These are phyloP conservation scores for Pseudotsuga menziesii DNA, from an alignment of 75 land plant genomes.

Conservation along the genomic window DNA sequence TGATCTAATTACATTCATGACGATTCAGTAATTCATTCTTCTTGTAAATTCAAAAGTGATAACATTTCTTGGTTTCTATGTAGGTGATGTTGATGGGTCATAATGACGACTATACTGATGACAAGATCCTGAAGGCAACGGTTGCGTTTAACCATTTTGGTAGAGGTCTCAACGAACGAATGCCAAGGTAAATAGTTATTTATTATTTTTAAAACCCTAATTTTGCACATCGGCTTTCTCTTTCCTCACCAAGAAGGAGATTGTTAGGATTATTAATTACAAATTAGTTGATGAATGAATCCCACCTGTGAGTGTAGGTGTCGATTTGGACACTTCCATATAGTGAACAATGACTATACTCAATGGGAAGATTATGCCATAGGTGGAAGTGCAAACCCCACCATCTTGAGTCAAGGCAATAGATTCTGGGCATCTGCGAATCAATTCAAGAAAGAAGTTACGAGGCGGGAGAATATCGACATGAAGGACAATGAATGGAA, in stretches of 20 bases:
- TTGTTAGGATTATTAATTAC: too few species aligned
- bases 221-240: too few species aligned
- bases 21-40: not conserved
- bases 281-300: too few species aligned
- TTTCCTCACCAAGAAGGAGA: too few species aligned
- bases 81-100: constrained; percentile 8
- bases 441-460: constrained; percentile 37
- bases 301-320: too few species aligned
- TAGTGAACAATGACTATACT: constrained; percentile 86
- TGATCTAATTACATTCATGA: constrained; percentile 20
- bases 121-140: constrained; percentile 27
- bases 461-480: constrained; percentile 48
- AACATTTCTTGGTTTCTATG: constrained; percentile 4
- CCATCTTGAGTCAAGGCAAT: constrained; percentile 88
- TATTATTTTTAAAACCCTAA: too few species aligned
- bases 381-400: constrained; percentile 86
- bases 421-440: constrained; percentile 45
- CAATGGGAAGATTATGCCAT: constrained; percentile 95
- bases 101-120: not conserved
- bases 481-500: constrained; percentile 45
- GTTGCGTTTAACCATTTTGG: constrained; percentile 43
- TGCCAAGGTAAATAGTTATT: constrained; percentile 23
- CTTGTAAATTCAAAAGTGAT: constrained; percentile 14
- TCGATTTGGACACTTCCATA: constrained; percentile 63
- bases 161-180: constrained; percentile 23